Conservation (phyloP, 495 filamentous ascomycete species). For the Oidiodendron maius region DNA sequence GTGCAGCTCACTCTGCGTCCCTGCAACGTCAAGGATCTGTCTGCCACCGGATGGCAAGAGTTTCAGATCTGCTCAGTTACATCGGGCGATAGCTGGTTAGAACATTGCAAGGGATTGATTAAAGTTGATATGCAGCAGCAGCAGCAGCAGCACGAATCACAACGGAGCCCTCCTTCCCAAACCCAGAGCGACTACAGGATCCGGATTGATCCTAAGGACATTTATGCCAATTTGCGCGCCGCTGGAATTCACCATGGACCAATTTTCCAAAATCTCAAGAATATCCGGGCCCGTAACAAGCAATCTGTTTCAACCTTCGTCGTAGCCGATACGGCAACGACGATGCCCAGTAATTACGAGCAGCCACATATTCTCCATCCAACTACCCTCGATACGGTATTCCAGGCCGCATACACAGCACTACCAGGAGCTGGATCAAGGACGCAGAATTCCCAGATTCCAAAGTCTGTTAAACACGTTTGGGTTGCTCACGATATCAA, state of each 20-base stretch:
- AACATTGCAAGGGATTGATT: neutral
- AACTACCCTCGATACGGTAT: slow-evolving; percentile 30
- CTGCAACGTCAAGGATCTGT: neutral
- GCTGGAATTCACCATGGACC: slow-evolving; percentile 31
- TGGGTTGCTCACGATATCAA: neutral
- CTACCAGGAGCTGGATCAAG: neutral
- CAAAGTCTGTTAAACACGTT: slow-evolving; percentile 1
- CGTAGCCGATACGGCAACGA: slow-evolving; percentile 31
- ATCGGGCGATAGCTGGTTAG: neutral
- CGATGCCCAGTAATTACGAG: slow-evolving; percentile 36
- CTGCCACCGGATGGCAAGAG: neutral
- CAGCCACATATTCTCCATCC: slow-evolving; percentile 42
- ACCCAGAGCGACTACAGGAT: neutral
- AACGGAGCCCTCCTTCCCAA: too few species aligned
- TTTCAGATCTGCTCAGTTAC: slow-evolving; percentile 1
- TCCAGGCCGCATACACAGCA: neutral
- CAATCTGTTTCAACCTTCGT: slow-evolving; percentile 18
- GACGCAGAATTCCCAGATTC: neutral
- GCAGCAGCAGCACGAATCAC: neutral
- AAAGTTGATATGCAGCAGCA: neutral
- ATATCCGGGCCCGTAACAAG: slow-evolving; percentile 14
- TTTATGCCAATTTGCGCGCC: slow-evolving; percentile 11
- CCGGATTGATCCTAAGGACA: slow-evolving; percentile 1
- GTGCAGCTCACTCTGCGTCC: neutral
- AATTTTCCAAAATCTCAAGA: slow-evolving; percentile 29